These are phyloP conservation scores for Lipomyces spencermartinsiae DNA, from an alignment of 805 yeast species.

Conservation along the genomic window DNA sequence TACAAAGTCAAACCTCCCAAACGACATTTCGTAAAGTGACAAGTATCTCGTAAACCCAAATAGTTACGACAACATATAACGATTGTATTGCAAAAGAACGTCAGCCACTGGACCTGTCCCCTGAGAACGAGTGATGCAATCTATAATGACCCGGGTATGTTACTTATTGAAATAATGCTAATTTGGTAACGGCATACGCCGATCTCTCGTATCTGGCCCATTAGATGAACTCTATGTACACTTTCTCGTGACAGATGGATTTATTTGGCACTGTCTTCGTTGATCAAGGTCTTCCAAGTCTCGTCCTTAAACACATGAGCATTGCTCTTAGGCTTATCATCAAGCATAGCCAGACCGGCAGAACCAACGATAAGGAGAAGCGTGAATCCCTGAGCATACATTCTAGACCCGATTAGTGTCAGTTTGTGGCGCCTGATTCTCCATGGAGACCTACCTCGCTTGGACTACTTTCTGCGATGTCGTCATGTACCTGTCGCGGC, in stretches of 20 bases:
- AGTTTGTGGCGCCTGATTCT: neutral
- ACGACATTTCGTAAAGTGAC: too few species aligned
- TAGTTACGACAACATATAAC: too few species aligned
- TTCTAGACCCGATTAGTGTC: conserved; percentile 50
- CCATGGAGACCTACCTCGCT: conserved; percentile 54
- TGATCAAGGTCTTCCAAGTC: conserved; percentile 24
- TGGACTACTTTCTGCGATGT: conserved; percentile 81
- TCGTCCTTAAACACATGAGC: conserved; percentile 19
- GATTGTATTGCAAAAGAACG: too few species aligned
- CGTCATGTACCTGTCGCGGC: conserved; percentile 76
- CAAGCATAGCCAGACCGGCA: conserved; percentile 49
- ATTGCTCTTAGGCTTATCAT: conserved; percentile 40
- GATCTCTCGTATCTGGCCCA: too few species aligned
- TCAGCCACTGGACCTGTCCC: too few species aligned
- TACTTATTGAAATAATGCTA: too few species aligned
- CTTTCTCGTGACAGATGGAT: neutral
- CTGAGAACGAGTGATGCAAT: too few species aligned
- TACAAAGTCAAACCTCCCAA: too few species aligned
- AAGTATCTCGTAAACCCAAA: too few species aligned
- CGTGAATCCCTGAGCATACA: conserved; percentile 87
- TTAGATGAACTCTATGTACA: too few species aligned
- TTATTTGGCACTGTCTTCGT: conserved; percentile 4
- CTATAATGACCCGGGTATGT: too few species aligned
- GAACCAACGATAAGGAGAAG: conserved; percentile 74
- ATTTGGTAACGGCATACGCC: too few species aligned